phyloP scores from a whole-genome alignment of 805 yeast genomes.

The Ogataea philodendri region DNA sequence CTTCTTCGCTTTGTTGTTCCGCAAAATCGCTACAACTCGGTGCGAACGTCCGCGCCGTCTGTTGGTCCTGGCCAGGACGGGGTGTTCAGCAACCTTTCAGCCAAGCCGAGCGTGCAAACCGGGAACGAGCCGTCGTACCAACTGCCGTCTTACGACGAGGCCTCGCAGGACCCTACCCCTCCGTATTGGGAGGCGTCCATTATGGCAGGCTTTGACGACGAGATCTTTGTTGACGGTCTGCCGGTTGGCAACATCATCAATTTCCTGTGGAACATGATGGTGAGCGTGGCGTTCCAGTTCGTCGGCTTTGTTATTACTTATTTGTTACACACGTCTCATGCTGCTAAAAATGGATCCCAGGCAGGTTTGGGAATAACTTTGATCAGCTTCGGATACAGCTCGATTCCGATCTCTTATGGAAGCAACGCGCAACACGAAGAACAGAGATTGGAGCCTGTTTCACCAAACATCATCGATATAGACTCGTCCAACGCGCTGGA shows the following conservation, averaged over 20 bases:
- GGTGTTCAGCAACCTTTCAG: slow-evolving; percentile 86
- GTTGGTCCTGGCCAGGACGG: slow-evolving; percentile 66
- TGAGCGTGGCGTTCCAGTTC: slow-evolving; percentile 88
- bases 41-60: slow-evolving; percentile 17
- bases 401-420: slow-evolving; percentile 44
- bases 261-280: slow-evolving; percentile 85
- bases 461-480: slow-evolving; percentile 59
- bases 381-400: slow-evolving; percentile 62
- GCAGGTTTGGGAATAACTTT: slow-evolving; percentile 88
- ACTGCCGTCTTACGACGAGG: slow-evolving; percentile 90
- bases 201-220: slow-evolving; percentile 80
- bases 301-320: slow-evolving; percentile 91
- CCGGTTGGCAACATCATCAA: slow-evolving; percentile 93
- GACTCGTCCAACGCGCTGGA: slow-evolving; percentile 21
- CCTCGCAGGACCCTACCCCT: slow-evolving; percentile 90
- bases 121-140: slow-evolving; percentile 57
- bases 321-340: slow-evolving; percentile 91
- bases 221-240: slow-evolving; percentile 88
- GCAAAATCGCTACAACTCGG: slow-evolving; percentile 25
- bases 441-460: slow-evolving; percentile 48
- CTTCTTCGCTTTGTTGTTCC: slow-evolving; percentile 27
- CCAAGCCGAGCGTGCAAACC: slow-evolving; percentile 57
- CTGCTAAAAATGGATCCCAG: slow-evolving; percentile 92
- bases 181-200: slow-evolving; percentile 95
- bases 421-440: slow-evolving; percentile 22